Conservation (phyloP, 805 yeast genomes). For the Sugiyamaella boreocaroliniensis region DNA sequence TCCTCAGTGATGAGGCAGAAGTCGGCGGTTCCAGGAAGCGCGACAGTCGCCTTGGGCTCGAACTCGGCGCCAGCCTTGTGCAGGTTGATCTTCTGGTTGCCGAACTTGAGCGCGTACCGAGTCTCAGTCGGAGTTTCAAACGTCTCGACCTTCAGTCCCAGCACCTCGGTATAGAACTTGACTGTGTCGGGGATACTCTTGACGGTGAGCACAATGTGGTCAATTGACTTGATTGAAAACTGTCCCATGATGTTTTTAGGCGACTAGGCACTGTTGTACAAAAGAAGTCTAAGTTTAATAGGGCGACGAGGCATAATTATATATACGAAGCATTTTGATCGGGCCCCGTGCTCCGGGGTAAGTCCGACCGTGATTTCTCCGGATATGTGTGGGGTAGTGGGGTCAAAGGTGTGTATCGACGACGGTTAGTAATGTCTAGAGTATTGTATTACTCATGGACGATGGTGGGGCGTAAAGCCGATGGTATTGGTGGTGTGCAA, state of each 20-base stretch:
- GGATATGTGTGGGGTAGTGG: too few relatives aligned
- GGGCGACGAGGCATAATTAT: too few relatives aligned
- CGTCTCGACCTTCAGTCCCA: background rate
- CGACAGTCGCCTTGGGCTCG: background rate
- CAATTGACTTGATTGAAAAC: background rate
- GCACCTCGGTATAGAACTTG: background rate
- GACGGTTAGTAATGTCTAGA: too few relatives aligned
- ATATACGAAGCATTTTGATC: too few relatives aligned
- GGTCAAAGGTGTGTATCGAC: too few relatives aligned
- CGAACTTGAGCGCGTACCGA: background rate
- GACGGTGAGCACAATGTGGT: constrained; percentile 1
- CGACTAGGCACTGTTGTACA: too few relatives aligned
- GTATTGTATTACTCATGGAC: too few relatives aligned
- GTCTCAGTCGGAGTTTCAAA: background rate
- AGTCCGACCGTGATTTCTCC: too few relatives aligned
- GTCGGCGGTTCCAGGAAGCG: background rate
- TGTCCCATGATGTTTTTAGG: background rate
- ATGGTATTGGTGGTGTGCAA: too few relatives aligned
- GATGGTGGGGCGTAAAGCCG: too few relatives aligned
- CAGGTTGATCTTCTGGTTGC: background rate
- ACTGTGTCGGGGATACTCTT: background rate
- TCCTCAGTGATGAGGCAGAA: background rate
- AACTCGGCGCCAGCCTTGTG: background rate
- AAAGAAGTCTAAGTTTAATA: too few relatives aligned
- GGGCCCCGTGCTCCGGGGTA: too few relatives aligned